phyloP scores from a whole-genome alignment of 1,139 yeast genomes.

The Ashbya aceris region DNA sequence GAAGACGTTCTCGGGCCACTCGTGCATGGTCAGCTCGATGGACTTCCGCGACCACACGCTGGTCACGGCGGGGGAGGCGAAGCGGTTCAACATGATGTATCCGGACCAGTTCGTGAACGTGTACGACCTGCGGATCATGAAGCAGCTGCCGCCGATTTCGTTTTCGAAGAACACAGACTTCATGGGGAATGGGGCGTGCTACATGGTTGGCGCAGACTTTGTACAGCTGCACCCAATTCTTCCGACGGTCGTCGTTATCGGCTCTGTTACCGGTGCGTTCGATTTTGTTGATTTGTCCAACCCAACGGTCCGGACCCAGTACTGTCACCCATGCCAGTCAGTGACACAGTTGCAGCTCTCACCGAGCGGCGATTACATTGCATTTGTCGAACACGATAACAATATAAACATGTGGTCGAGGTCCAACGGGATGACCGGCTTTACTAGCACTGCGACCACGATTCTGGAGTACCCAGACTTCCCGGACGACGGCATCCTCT shows the following conservation, averaged over 20 bases:
- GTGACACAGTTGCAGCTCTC: constrained; percentile 58
- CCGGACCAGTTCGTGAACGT: constrained; percentile 79
- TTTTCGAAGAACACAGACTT: constrained; percentile 33
- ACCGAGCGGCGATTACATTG: constrained; percentile 71
- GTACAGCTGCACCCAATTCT: constrained; percentile 81
- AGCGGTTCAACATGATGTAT: constrained; percentile 43
- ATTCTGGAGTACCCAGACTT: constrained; percentile 32
- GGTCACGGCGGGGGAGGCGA: constrained; percentile 75
- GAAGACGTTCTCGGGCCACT: constrained; percentile 60
- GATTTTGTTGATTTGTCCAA: constrained; percentile 79
- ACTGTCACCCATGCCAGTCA: constrained; percentile 45
- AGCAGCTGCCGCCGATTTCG: constrained; percentile 70
- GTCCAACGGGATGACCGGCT: constrained; percentile 19
- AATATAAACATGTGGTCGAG: constrained; percentile 63
- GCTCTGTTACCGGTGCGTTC: constrained; percentile 70
- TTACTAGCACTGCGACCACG: constrained; percentile 32
- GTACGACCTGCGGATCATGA: constrained; percentile 69
- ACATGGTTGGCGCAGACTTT: constrained; percentile 67
- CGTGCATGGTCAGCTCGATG: constrained; percentile 66
- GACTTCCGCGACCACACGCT: constrained; percentile 69
- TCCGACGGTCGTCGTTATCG: constrained; percentile 68
- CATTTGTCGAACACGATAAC: constrained; percentile 58
- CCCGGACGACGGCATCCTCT: constrained; percentile 26
- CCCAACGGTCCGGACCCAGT: constrained; percentile 54
- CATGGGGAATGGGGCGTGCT: constrained; percentile 33